Base-by-base conservation (phyloP, 2,329 filamentous ascomycete species). In the Pseudogymnoascus sp. region DNA sequence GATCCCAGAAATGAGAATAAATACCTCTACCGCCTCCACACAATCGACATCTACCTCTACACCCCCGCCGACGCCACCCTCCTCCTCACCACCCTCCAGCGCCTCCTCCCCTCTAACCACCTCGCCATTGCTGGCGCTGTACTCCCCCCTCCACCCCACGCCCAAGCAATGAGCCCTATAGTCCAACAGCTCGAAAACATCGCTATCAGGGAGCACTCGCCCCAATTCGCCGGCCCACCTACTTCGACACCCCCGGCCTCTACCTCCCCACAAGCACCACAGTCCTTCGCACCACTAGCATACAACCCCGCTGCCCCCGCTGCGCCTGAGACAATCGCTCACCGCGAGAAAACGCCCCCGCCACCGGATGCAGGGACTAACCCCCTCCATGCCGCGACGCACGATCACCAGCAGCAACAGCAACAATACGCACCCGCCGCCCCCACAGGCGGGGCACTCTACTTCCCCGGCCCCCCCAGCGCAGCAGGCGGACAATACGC, bases 241-340 rank as follows among this genome's bases (percentile, higher is more conserved):
- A 31, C 37, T 5, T 61, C 67, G 26, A 69, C 70, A 6, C 71
- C 71, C 37, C 72, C 72, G 16, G 64, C 73, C 71, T 67, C 75
- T 74, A 51, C 75, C 72, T 64, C 76, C 74, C 70, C 70, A 16
- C 65, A 67, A 60, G 69, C 66, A 62, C 65, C 67, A 36, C 73
- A 73, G 64, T 80, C 71, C 69, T 87, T 86, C 68, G 79, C 76
- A 6, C 87, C 87, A 0, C 85, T 90, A 77, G 83, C 88, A 2
- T 93, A 93, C 72, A 93, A 93, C 71, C 90, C 90, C 2, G 89
- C 90, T 0, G 89, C 89, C 1, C 90, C 90, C 4, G 81, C 88
- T 0, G 88, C 88, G 0, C 88, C 89, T 0, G 89, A 93, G 73
- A 80, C 83, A 21, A 85, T 92, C 61, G 79, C 82, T 18, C 84